A percentile compares a stretch with the other conserved stretches of the same genome.
Conservation (phyloP, 2,329 filamentous ascomycete genomes). For the Curvularia spicifera region DNA sequence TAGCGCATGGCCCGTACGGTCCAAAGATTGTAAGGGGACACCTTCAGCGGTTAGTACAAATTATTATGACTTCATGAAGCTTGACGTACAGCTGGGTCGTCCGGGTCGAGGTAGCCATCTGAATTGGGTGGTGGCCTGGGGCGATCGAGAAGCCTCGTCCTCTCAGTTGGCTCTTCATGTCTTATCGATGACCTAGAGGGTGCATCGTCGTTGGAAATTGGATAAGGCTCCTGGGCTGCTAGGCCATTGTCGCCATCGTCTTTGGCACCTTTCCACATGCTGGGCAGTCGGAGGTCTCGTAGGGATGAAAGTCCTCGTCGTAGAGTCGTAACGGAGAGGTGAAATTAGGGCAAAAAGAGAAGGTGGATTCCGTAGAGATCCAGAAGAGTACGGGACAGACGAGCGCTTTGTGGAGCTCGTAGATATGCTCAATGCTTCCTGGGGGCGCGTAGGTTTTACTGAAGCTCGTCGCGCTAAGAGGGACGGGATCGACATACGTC, state of each 20-base stretch:
- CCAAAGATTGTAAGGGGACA: constrained; percentile 94
- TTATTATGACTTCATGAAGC: neutral
- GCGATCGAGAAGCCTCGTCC: constrained; percentile 69
- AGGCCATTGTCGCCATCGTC: constrained; percentile 50
- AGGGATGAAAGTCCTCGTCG: constrained; percentile 23
- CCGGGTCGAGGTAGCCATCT: constrained; percentile 74
- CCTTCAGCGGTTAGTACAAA: constrained; percentile 48
- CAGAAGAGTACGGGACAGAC: neutral
- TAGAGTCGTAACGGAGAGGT: neutral
- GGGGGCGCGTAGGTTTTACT: constrained; percentile 22
- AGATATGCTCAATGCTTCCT: constrained; percentile 4
- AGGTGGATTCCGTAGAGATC: neutral
- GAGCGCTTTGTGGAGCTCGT: constrained; percentile 18
- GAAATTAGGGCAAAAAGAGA: neutral
- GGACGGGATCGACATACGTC: constrained; percentile 26
- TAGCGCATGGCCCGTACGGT: constrained; percentile 81
- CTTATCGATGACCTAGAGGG: constrained; percentile 38
- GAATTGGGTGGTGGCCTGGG: constrained; percentile 64
- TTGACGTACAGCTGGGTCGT: constrained; percentile 76
- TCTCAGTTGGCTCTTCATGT: constrained; percentile 61
- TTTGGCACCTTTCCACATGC: constrained; percentile 60
- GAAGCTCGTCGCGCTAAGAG: constrained; percentile 25
- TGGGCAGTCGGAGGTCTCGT: constrained; percentile 38
- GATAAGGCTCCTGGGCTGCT: constrained; percentile 22
- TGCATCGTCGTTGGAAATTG: constrained; percentile 30